Percentiles rank a stretch among this genome's conserved stretches.
Evolutionary conservation across 306 rosid genomes (phyloP).

Genomic region (Sesbania bispinosa): DNA sequence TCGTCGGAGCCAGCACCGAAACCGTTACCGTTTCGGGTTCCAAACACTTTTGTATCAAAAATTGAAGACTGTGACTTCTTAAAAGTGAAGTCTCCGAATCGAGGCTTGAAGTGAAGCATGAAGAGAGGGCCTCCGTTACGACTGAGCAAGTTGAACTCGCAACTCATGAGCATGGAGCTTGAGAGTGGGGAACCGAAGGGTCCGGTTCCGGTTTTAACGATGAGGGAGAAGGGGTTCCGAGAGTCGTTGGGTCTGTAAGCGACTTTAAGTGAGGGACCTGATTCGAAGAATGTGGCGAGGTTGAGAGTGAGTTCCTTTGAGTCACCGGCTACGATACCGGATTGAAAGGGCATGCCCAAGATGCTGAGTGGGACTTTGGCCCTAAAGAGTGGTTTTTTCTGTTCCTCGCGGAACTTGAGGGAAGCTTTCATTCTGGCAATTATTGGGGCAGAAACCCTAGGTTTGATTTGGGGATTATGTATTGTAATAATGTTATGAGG

Average conservation of each 20-base stretch:
- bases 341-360: slow-evolving; percentile 76
- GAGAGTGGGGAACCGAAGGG: slow-evolving; percentile 64
- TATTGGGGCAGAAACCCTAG: too few relatives aligned
- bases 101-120: slow-evolving; percentile 89
- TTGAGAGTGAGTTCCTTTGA: slow-evolving; percentile 78
- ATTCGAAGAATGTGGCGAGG: slow-evolving; percentile 70
- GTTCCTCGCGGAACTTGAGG: slow-evolving; percentile 76
- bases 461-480: too few relatives aligned
- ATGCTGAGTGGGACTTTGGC: slow-evolving; percentile 77
- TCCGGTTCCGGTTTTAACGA: slow-evolving; percentile 73
- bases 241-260: slow-evolving; percentile 76
- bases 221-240: slow-evolving; percentile 62
- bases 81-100: slow-evolving; percentile 76
- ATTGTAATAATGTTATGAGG: too few relatives aligned
- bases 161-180: slow-evolving; percentile 74
- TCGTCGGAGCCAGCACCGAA: slow-evolving; percentile 28
- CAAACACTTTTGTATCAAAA: slow-evolving; percentile 27
- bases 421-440: slow-evolving; percentile 81
- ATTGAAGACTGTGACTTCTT: slow-evolving; percentile 76
- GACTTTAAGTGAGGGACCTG: slow-evolving; percentile 58
- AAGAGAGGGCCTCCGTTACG: slow-evolving; percentile 54
- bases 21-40: slow-evolving; percentile 9
- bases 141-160: slow-evolving; percentile 61
- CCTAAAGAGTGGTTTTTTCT: slow-evolving; percentile 61
- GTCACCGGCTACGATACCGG: slow-evolving; percentile 78